A percentile compares a stretch with the other conserved stretches of the same genome.
phyloP scores from a whole-genome alignment of 2,329 filamentous ascomycete species.

The Arthrobotrys megalospora region DNA sequence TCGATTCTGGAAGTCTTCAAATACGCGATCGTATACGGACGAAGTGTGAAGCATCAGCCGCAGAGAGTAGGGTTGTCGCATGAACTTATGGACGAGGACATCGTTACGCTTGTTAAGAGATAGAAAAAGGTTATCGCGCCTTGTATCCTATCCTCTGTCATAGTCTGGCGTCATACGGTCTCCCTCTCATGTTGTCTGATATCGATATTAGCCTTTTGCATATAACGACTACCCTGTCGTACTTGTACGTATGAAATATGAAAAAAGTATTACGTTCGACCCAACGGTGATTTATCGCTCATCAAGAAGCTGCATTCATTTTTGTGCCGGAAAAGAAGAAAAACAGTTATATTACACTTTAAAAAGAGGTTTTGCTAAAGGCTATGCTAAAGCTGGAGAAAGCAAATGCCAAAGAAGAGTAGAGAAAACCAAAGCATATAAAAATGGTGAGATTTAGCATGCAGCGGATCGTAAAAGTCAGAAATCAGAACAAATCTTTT shows the following conservation, averaged over 20 bases:
- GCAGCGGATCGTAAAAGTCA: neutral
- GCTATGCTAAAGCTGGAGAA: conserved; percentile 24
- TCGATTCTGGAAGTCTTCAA: conserved; percentile 97
- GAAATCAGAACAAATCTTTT: neutral
- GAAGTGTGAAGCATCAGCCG: conserved; percentile 98
- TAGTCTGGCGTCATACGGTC: conserved; percentile 42
- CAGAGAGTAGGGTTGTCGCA: conserved; percentile 93
- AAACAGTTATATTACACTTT: conserved; percentile 25
- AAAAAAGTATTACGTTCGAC: conserved; percentile 3
- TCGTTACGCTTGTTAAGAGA: conserved; percentile 76
- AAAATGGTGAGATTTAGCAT: neutral
- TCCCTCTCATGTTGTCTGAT: conserved; percentile 18
- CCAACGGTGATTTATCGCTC: neutral
- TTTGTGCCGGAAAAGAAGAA: neutral
- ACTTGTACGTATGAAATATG: conserved; percentile 1
- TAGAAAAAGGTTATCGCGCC: neutral
- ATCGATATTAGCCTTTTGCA: conserved; percentile 17
- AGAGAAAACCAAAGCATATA: neutral
- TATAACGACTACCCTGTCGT: neutral
- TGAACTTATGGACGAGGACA: conserved; percentile 95
- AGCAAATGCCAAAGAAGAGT: conserved; percentile 3
- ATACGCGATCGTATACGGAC: conserved; percentile 94
- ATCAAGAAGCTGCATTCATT: neutral
- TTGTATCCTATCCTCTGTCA: neutral
- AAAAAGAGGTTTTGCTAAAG: conserved; percentile 16